Base-by-base conservation (phyloP, 768 basidiomycete species). In the Termitomyces sp. region DNA sequence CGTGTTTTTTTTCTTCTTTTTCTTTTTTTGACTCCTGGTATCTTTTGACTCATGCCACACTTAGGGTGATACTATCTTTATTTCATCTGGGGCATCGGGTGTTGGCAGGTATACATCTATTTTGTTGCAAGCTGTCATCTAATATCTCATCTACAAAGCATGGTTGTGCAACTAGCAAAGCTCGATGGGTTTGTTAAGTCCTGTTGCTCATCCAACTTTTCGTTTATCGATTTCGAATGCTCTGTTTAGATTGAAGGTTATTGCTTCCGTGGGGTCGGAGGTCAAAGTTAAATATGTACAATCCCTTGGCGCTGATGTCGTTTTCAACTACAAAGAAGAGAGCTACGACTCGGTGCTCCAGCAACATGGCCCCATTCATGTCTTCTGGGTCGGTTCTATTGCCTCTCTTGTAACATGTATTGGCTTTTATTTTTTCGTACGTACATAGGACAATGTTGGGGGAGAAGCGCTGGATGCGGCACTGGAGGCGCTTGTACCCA, bases 201-300 rank as follows among this genome's bases (percentile, higher is more conserved):
- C 6, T 26, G 16, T 7, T 18, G 10, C 16, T 32, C 5, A 8
- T 28, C 1, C 28, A 26, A 2, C 9, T 16, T 55, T 30, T 33
- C 2, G 2, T 35, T 40, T 30, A 2, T 7, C 7, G 10, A 24
- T 13, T n/a, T n/a, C n/a, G n/a, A n/a, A n/a, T n/a, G n/a, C n/a
- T n/a, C n/a, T n/a, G n/a, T 20, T 8, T 49, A 58, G 61, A 18
- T 20, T 62, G n/a, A 83, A 81, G 61, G 85, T 87, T 28, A 82
- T 89, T 56, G 82, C 79, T 0, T 84, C 81, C 0, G 81, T 83
- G 0, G 85, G 88, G 2, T 77, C 79, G 0, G 82, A 85, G 35
- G 78, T 81, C 38, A 87, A 89, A 69, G 80, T 87, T 6, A 69
- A 70, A 9, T 85, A 76, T 58, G 63, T 86, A 65, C 73, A 72